Evolutionary conservation across 2,329 filamentous ascomycete species (phyloP).

Genomic region (Colletotrichum sidae): DNA sequence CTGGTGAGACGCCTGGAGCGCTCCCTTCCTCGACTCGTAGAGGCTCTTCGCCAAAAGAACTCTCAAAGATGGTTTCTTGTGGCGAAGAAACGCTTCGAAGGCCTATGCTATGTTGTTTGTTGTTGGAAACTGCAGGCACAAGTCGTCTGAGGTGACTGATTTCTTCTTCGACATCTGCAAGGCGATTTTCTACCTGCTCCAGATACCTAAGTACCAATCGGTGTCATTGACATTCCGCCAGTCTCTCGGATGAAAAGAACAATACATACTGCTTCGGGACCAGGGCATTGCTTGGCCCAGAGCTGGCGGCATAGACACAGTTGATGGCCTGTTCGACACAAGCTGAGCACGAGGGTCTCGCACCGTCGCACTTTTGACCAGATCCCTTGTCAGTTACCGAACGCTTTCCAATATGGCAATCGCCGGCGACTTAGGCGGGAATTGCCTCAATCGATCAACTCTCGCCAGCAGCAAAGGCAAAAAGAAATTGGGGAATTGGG

Average conservation of each 20-base stretch:
- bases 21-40: constrained; percentile 33
- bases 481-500: not conserved
- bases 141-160: constrained; percentile 36
- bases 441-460: not conserved
- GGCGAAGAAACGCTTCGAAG: not conserved
- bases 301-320: constrained; percentile 39
- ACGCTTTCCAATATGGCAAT: not conserved
- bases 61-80: constrained; percentile 2
- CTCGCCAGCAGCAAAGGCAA: too few species aligned
- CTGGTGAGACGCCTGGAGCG: constrained; percentile 34
- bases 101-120: constrained; percentile 14
- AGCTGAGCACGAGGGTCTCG: constrained; percentile 39
- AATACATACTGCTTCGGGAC: constrained; percentile 33
- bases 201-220: constrained; percentile 28
- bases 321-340: constrained; percentile 38
- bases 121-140: constrained; percentile 1
- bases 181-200: constrained; percentile 38
- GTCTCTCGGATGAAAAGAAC: not conserved
- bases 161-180: constrained; percentile 38
- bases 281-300: constrained; percentile 24
- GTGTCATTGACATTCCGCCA: not conserved
- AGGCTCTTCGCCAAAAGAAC: not conserved
- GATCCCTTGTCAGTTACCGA: not conserved
- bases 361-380: constrained; percentile 39
- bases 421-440: not conserved